Percentiles rank a stretch among this genome's conserved stretches.
Conservation (phyloP, 2,329 filamentous ascomycete genomes). For the Hyphodiscus sp. region DNA sequence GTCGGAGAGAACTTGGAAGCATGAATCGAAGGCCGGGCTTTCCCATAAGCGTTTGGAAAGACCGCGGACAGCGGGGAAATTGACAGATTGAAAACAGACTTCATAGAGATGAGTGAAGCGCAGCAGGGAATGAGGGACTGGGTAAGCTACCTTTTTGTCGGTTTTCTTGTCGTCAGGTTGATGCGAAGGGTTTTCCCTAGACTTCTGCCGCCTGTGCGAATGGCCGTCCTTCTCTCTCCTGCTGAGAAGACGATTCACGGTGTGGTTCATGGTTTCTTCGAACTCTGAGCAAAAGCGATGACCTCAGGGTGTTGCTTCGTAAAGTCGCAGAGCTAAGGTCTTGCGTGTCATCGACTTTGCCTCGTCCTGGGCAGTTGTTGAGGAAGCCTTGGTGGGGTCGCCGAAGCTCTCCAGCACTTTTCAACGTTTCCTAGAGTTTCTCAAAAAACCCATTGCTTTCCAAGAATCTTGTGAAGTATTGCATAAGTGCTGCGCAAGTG, state of each 20-base stretch:
- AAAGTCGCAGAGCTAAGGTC: too few relatives aligned
- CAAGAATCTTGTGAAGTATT: neutral
- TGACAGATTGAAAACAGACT: conserved; percentile 10
- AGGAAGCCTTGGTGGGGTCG: conserved; percentile 3
- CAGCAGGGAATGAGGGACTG: conserved; percentile 2
- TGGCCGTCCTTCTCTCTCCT: conserved; percentile 57
- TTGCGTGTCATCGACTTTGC: neutral
- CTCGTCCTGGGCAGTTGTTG: neutral
- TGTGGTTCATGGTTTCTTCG: neutral
- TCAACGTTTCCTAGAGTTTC: conserved; percentile 11
- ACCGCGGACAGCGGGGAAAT: conserved; percentile 18
- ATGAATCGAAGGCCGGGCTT: conserved; percentile 15
- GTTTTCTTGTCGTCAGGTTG: neutral
- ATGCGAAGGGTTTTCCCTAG: conserved; percentile 41
- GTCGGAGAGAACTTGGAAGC: conserved; percentile 12
- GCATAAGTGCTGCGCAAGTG: neutral
- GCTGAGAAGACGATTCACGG: conserved; percentile 60
- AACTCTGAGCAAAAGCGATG: neutral
- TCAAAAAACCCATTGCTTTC: conserved; percentile 13
- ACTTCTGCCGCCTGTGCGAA: conserved; percentile 47
- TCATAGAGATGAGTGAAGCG: conserved; percentile 14
- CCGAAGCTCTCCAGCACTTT: conserved; percentile 2
- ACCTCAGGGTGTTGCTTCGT: neutral
- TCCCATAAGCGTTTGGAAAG: conserved; percentile 16
- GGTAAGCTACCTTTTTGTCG: conserved; percentile 40